Conservation (phyloP, 441 rosid species). For the Eruca vesicaria region DNA sequence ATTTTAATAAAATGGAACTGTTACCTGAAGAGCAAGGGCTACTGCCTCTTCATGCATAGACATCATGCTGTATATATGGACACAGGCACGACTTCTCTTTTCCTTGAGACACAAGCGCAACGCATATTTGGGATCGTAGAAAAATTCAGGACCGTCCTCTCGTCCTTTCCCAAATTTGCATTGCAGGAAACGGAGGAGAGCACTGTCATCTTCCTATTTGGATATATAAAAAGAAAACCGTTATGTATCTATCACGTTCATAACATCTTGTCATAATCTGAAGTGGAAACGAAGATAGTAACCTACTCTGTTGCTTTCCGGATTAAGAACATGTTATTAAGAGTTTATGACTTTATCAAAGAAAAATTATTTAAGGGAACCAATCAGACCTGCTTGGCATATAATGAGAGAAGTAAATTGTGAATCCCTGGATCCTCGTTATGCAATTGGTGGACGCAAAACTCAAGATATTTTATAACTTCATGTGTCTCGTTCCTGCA, state of each 20-base stretch:
- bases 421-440: conserved; percentile 99
- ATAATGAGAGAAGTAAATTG: conserved; percentile 91
- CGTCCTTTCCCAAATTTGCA: conserved; percentile 95
- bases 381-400: conserved; percentile 89
- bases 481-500: conserved; percentile 99
- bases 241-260: neutral
- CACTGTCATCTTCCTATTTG: conserved; percentile 88
- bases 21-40: conserved; percentile 98
- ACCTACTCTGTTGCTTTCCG: neutral
- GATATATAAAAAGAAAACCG: conserved; percentile 4
- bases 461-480: conserved; percentile 96
- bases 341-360: conserved; percentile 3
- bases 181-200: conserved; percentile 93
- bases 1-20: conserved; percentile 3
- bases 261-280: neutral
- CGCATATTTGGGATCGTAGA: conserved; percentile 98
- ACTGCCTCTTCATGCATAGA: conserved; percentile 99
- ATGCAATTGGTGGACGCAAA: conserved; percentile 86
- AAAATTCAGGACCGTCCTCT: conserved; percentile 92
- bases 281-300: conserved; percentile 6
- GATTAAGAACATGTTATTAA: neutral
- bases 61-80: conserved; percentile 99
- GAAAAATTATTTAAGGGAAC: neutral
- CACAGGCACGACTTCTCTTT: conserved; percentile 96
- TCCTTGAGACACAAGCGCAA: conserved; percentile 97